A percentile compares a stretch with the other conserved stretches of the same genome.
Evolutionary conservation across 1,139 yeast genomes (phyloP).

Genomic region (Sugiyamaella pinicola): DNA sequence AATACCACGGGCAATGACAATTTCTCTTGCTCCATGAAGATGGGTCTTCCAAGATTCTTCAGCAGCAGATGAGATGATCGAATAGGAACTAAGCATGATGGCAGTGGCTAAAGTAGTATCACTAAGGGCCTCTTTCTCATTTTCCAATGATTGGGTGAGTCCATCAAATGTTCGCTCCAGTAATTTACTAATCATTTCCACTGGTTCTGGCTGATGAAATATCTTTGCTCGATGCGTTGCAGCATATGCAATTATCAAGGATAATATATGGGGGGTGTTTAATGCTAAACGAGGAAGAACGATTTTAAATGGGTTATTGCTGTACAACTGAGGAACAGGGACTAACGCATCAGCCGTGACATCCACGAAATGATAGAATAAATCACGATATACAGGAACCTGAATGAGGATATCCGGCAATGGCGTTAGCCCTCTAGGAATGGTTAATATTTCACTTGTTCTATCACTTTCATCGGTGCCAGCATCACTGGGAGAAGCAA

Average conservation of each 20-base stretch:
- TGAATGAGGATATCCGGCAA: conserved; percentile 60
- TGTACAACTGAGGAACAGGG: conserved; percentile 64
- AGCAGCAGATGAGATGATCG: conserved; percentile 48
- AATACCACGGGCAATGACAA: conserved; percentile 60
- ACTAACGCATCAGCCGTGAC: conserved; percentile 65
- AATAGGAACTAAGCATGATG: conserved; percentile 62
- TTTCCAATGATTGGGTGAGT: conserved; percentile 54
- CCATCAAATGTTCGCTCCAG: conserved; percentile 61
- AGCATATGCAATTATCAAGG: conserved; percentile 68
- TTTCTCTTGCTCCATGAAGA: conserved; percentile 68
- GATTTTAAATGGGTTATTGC: conserved; percentile 67
- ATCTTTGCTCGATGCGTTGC: conserved; percentile 50
- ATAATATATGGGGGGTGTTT: conserved; percentile 55
- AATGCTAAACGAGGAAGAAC: conserved; percentile 72
- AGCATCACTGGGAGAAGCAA: conserved; percentile 18
- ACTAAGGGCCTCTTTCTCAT: conserved; percentile 57
- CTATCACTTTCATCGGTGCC: conserved; percentile 20
- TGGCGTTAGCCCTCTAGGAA: conserved; percentile 57
- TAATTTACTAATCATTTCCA: conserved; percentile 53
- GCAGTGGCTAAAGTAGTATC: conserved; percentile 71
- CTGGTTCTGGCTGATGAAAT: conserved; percentile 47
- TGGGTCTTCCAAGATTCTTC: conserved; percentile 60
- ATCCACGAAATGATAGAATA: conserved; percentile 65
- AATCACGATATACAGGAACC: conserved; percentile 60
- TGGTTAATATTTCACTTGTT: conserved; percentile 23